These are phyloP conservation scores for Colletotrichum chlorophyti DNA, from an alignment of 2,329 filamentous ascomycete species.

Conservation along the genomic window DNA sequence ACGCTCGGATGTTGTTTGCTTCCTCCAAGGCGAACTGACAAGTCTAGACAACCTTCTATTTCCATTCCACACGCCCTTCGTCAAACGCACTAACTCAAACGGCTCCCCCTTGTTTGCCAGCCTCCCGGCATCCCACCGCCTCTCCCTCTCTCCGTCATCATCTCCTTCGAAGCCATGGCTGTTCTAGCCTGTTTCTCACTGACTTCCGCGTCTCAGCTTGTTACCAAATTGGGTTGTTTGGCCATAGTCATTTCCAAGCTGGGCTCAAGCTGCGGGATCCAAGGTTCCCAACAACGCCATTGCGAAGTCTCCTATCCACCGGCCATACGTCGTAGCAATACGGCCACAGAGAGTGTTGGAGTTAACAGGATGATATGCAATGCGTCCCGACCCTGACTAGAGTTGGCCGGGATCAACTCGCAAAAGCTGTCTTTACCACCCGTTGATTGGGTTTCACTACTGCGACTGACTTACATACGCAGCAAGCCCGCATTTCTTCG, in stretches of 20 bases:
- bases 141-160: not conserved
- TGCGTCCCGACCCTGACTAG: slow-evolving; percentile 14
- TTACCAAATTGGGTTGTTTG: not conserved
- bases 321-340: not conserved
- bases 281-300: no score
- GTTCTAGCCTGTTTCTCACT: slow-evolving; percentile 17
- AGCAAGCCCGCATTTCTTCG: slow-evolving; percentile 16
- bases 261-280: no score
- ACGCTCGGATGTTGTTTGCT: slow-evolving; percentile 17
- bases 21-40: not conserved
- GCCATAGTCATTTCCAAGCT: not conserved
- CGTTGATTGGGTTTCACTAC: slow-evolving; percentile 8
- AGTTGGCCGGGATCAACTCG: not conserved
- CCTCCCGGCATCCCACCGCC: not conserved
- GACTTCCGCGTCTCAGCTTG: not conserved
- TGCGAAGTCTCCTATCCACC: no score
- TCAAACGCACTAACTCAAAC: not conserved
- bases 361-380: not conserved
- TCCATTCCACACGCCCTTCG: not conserved
- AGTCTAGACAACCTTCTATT: not conserved
- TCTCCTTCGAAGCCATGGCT: not conserved
- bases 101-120: not conserved
- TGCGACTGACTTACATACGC: slow-evolving; percentile 26
- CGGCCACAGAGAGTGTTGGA: not conserved
- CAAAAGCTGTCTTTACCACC: not conserved